Evolutionary conservation across 768 basidiomycete genomes (phyloP).

Genomic region (Mycena albidolilacea): DNA sequence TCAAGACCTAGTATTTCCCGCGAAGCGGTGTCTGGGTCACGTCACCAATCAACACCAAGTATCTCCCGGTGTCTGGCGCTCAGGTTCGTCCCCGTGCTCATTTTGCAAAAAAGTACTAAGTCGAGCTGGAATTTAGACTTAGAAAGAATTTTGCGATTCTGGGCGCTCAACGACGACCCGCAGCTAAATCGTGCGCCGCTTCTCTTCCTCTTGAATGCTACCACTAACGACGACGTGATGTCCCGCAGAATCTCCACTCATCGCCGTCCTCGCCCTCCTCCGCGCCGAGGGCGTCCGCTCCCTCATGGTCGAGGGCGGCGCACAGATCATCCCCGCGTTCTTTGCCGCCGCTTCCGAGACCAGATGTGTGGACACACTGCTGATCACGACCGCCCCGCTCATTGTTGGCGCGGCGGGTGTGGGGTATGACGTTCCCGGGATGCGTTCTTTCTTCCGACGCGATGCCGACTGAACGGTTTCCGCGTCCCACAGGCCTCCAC

Average conservation of each 20-base stretch:
- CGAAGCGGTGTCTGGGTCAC: too few relatives aligned
- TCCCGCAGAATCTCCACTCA: neutral
- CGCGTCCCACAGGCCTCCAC: too few relatives aligned
- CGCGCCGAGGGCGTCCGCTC: slow-evolving; percentile 71
- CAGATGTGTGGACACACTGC: slow-evolving; percentile 74
- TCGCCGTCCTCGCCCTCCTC: slow-evolving; percentile 65
- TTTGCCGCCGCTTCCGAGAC: slow-evolving; percentile 61
- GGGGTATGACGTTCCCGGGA: slow-evolving; percentile 55
- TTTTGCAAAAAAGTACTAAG: too few relatives aligned
- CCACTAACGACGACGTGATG: neutral
- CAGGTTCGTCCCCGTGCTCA: too few relatives aligned
- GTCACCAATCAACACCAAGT: too few relatives aligned
- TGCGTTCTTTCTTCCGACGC: neutral
- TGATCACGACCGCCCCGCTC: slow-evolving; percentile 91
- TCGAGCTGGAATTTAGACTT: too few relatives aligned
- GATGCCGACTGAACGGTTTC: too few relatives aligned
- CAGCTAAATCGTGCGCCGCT: slow-evolving; percentile 84
- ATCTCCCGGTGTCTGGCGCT: too few relatives aligned
- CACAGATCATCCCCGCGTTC: slow-evolving; percentile 77
- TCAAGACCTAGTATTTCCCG: too few relatives aligned
- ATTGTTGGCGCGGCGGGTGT: slow-evolving; percentile 84
- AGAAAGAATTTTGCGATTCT: too few relatives aligned
- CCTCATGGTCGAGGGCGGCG: slow-evolving; percentile 98
- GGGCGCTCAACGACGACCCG: slow-evolving; percentile 90
- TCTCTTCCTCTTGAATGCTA: neutral